Base-by-base conservation (phyloP, 306 rosid genomes). In the Casuarina glauca region DNA sequence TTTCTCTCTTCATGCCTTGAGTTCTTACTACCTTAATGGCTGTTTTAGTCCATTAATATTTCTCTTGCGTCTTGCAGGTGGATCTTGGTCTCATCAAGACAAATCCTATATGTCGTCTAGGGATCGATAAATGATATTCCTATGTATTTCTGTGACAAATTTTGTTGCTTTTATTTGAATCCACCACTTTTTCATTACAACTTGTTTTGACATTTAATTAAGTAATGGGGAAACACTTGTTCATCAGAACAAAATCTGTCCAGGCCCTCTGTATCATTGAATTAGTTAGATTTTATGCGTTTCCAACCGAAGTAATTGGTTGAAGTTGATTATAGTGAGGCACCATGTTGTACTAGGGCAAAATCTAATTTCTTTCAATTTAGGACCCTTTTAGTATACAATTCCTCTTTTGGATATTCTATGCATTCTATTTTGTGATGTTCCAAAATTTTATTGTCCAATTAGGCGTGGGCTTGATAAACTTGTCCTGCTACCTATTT, bases 21-120 rank as follows among this genome's bases (percentile, higher is more conserved):
- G 15, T 49, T 71, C 58, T 38, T 44, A 3, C 74, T 75, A 36
- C 6, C 72, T 42, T 78, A 74, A 69, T 52, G 54, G 44, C 32
- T 74, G 52, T 54, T 43, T 46, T 67, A 68, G 35, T 63, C 70
- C 26, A 12, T 10, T 58, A 20, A 9, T 41, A 51, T 74, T 1
- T 62, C 12, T 42, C 38, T 44, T 64, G 19, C 17, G 58, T 60
- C 64, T 57, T 73, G 80, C 89, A 92, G 98, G 96, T 93, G 70
- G 97, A 95, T 91, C 94, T 93, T 77, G 87, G 89, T 70, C 97
- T 95, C 45, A 88, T 95, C 46, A 93, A 93, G 97, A 87, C 82
- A 85, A 93, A 93, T 80, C 83, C 93, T 0, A 81, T 93, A n/a
- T 95, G 97, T 74, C 93, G 91, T 41, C 88, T 93, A 54, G 99